phyloP scores from a whole-genome alignment of 2,329 filamentous ascomycete genomes.

The Ceratocystis papillata region DNA sequence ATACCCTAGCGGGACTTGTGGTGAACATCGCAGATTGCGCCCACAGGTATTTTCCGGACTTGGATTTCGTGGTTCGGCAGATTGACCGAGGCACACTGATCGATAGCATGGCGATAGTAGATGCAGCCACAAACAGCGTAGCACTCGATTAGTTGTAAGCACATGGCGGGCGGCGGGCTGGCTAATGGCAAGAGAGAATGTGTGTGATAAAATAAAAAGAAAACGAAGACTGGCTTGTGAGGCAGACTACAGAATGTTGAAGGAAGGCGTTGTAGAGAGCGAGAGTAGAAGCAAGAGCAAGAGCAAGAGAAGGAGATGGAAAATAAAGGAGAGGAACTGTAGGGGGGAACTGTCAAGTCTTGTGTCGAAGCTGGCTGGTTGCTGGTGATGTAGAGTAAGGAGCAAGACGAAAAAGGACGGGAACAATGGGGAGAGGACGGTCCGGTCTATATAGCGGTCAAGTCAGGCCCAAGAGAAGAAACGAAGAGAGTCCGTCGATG shows the following conservation, averaged over 20 bases:
- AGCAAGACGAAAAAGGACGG: neutral
- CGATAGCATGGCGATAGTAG: conserved; percentile 78
- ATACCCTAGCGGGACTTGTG: neutral
- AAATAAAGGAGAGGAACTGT: conserved; percentile 2
- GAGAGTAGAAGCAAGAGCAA: conserved; percentile 4
- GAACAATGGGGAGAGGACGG: neutral
- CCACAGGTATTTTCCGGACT: conserved; percentile 68
- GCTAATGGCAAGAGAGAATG: conserved; percentile 1
- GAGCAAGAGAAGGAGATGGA: conserved; percentile 18
- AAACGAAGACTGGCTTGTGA: neutral
- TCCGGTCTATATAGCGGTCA: conserved; percentile 3
- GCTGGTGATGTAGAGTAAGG: neutral
- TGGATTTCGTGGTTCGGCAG: conserved; percentile 61
- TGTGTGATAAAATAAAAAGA: neutral
- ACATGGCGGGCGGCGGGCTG: conserved; percentile 48
- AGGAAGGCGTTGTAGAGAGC: neutral
- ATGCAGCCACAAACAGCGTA: conserved; percentile 80
- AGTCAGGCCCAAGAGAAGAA: neutral
- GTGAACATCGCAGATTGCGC: conserved; percentile 55
- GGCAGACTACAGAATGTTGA: too few relatives aligned
- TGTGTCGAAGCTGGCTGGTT: neutral
- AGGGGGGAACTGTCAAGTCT: neutral
- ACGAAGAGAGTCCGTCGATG: neutral
- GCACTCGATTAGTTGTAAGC: conserved; percentile 73
- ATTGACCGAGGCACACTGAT: conserved; percentile 67